phyloP scores from a whole-genome alignment of 176 grass and related monocot species.

The Leersia perrieri region DNA sequence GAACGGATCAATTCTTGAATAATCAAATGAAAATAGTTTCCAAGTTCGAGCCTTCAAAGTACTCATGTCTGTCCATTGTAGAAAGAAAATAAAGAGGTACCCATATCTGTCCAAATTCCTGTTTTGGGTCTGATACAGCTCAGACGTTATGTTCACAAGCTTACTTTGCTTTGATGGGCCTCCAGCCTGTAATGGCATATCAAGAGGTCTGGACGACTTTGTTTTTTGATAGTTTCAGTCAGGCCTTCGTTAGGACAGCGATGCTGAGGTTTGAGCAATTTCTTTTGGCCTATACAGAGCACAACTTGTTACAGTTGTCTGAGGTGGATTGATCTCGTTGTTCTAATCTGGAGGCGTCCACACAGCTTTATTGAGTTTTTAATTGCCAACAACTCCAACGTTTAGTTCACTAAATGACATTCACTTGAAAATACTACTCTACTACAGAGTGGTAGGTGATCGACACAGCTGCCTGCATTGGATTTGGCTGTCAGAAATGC shows the following conservation, averaged over 20 bases:
- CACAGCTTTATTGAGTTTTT: not conserved
- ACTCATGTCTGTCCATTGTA: not conserved
- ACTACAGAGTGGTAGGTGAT: not conserved
- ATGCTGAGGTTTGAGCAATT: not conserved
- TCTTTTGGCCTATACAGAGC: not conserved
- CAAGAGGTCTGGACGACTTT: not conserved
- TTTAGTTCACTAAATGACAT: not conserved
- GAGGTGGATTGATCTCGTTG: not conserved
- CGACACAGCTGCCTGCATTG: not conserved
- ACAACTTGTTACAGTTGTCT: not conserved
- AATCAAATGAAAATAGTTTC: slow-evolving; percentile 2
- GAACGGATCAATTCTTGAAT: not conserved
- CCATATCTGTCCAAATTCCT: not conserved
- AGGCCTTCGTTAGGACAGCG: not conserved
- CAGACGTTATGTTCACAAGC: not conserved
- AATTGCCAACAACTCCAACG: not conserved
- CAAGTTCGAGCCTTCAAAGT: not conserved
- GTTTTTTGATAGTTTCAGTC: not conserved
- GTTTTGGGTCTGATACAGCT: not conserved
- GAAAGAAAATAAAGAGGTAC: no score
- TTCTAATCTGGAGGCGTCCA: not conserved
- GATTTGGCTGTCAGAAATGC: not conserved
- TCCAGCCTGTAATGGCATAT: not conserved
- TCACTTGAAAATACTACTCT: not conserved
- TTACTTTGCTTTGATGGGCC: not conserved